phyloP scores from a whole-genome alignment of 164 flowering plant species.

The Umbellularia californica region DNA sequence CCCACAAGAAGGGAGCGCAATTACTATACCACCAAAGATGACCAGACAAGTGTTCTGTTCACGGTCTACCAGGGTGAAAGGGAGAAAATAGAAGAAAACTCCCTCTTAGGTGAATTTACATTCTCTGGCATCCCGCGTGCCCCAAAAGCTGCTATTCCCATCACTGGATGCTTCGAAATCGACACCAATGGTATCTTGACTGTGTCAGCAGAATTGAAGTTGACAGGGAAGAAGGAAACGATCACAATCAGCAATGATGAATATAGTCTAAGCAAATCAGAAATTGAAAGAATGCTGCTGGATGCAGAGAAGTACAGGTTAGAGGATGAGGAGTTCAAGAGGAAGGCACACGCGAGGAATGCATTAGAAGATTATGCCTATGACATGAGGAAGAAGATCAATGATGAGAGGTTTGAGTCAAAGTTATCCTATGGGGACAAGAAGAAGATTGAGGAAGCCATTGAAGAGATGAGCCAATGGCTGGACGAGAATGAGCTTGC shows the following conservation, averaged over 20 bases:
- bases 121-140: slow-evolving; percentile 50
- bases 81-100: slow-evolving; percentile 35
- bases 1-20: too few relatives aligned
- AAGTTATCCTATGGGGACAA: too few relatives aligned
- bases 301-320: slow-evolving; percentile 25
- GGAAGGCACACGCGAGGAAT: too few relatives aligned
- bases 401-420: too few relatives aligned
- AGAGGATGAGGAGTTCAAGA: too few relatives aligned
- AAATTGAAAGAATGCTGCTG: slow-evolving; percentile 43
- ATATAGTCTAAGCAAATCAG: slow-evolving; percentile 46
- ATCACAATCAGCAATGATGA: slow-evolving; percentile 54
- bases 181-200: slow-evolving; percentile 37
- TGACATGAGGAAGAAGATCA: slow-evolving; percentile 22
- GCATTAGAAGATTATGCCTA: too few relatives aligned
- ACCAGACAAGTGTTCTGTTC: background rate
- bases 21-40: too few relatives aligned
- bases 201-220: slow-evolving; percentile 29
- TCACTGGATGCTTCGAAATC: slow-evolving; percentile 52
- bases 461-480: too few relatives aligned
- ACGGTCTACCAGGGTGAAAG: slow-evolving; percentile 46
- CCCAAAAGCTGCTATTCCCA: slow-evolving; percentile 33
- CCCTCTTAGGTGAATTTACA: slow-evolving; percentile 44
- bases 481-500: too few relatives aligned
- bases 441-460: too few relatives aligned
- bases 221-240: slow-evolving; percentile 31